Conservation (phyloP, 2,329 filamentous ascomycete genomes). For the Colletotrichum coccodes region DNA sequence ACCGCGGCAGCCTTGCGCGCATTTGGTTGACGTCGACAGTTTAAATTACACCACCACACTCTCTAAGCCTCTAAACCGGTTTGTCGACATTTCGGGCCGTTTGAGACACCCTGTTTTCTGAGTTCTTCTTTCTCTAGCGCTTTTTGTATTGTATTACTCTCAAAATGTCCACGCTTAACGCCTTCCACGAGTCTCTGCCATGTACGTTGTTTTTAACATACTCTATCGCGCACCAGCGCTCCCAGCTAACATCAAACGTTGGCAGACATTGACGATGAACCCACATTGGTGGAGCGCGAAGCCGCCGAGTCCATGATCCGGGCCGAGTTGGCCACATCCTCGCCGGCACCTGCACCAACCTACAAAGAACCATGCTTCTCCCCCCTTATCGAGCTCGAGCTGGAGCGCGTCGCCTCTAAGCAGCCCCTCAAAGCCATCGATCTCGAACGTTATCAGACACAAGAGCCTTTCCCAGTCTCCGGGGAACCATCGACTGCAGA, state of each 20-base stretch:
- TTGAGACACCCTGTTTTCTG: background rate
- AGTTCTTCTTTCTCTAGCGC: background rate
- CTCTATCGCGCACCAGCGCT: background rate
- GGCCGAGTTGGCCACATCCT: conserved; percentile 67
- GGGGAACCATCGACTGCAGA: conserved; percentile 34
- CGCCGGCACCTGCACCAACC: conserved; percentile 60
- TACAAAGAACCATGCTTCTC: conserved; percentile 67
- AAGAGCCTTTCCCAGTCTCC: conserved; percentile 54
- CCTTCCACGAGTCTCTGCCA: conserved; percentile 80
- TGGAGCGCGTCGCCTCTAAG: conserved; percentile 68
- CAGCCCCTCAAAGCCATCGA: conserved; percentile 75
- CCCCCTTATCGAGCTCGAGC: conserved; percentile 73
- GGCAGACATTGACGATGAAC: conserved; percentile 83
- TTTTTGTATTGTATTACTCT: background rate
- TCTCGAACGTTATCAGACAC: conserved; percentile 83
- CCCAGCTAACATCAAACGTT: conserved; percentile 34
- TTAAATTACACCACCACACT: background rate
- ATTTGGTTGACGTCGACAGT: background rate
- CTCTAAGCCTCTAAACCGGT: background rate
- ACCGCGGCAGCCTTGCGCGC: conserved; percentile 1
- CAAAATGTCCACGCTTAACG: conserved; percentile 42
- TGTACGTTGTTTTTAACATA: conserved; percentile 63
- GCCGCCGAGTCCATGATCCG: conserved; percentile 77
- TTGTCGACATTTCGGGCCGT: background rate
- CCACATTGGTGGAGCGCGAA: conserved; percentile 69